phyloP scores from a whole-genome alignment of 2,329 filamentous ascomycete species.

The Myriosclerotinia duriaeana region DNA sequence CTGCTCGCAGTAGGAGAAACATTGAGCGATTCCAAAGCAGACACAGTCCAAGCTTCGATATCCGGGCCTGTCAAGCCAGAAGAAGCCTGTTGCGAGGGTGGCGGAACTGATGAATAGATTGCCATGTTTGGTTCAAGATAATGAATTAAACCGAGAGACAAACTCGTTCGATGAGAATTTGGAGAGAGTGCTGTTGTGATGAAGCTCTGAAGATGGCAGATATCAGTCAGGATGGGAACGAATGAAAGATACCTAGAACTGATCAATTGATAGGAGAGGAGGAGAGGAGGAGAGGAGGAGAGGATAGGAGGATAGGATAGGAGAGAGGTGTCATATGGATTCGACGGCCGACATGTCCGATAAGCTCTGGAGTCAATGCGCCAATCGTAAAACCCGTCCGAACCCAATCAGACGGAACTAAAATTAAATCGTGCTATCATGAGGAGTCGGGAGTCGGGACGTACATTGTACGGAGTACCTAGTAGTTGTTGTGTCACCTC shows the following conservation, averaged over 20 bases:
- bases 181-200: neutral
- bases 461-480: too few relatives aligned
- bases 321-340: conserved; percentile 1
- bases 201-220: conserved; percentile 12
- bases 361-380: neutral
- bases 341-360: neutral
- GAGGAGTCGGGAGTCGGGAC: too few relatives aligned
- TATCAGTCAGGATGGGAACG: neutral
- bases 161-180: neutral
- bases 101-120: conserved; percentile 54
- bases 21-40: conserved; percentile 55
- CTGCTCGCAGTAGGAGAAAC: conserved; percentile 58
- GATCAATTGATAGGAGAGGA: neutral
- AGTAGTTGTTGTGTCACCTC: too few relatives aligned
- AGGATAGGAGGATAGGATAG: neutral
- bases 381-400: neutral
- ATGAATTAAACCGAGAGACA: neutral
- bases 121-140: conserved; percentile 44
- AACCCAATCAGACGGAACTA: neutral
- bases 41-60: conserved; percentile 67
- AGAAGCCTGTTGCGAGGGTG: conserved; percentile 44
- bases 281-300: neutral
- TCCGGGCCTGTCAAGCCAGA: conserved; percentile 46
- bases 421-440: conserved; percentile 15
- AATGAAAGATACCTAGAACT: neutral